These are phyloP conservation scores for Rhizophagus sp. DNA, from an alignment of 192 early-diverging fungal species.

Conservation along the genomic window DNA sequence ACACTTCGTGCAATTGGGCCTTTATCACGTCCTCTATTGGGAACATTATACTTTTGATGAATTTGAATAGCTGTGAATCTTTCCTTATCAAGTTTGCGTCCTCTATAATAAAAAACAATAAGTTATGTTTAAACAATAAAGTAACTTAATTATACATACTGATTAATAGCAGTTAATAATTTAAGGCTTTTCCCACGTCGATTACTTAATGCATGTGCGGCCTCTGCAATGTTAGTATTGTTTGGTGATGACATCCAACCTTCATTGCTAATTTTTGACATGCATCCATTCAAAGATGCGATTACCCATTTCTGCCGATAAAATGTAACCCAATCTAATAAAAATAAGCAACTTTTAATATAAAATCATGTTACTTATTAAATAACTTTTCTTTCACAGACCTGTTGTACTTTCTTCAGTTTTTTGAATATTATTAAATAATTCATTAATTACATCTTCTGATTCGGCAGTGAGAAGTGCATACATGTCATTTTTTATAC, in stretches of 20 bases:
- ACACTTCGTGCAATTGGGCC: too few species aligned
- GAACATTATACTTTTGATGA: too few species aligned
- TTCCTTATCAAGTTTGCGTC: too few species aligned
- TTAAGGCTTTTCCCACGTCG: too few species aligned
- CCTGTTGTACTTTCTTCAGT: background rate
- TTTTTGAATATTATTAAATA: background rate
- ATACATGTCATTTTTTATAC: background rate
- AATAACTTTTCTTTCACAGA: too few species aligned
- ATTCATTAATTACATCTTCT: background rate
- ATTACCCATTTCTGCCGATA: background rate
- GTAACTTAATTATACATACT: too few species aligned
- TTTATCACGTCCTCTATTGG: too few species aligned
- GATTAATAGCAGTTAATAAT: too few species aligned
- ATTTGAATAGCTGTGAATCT: too few species aligned
- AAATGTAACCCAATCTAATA: background rate
- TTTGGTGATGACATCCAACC: background rate
- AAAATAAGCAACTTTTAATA: background rate
- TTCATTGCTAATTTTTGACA: background rate
- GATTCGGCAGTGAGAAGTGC: background rate
- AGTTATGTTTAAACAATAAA: too few species aligned
- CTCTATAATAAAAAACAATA: too few species aligned
- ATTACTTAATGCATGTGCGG: background rate
- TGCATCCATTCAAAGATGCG: background rate
- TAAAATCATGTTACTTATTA: too few species aligned
- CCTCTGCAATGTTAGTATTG: background rate